Evolutionary conservation across 2,329 filamentous ascomycete genomes (phyloP).

Genomic region (Fonsecaea erecta): DNA sequence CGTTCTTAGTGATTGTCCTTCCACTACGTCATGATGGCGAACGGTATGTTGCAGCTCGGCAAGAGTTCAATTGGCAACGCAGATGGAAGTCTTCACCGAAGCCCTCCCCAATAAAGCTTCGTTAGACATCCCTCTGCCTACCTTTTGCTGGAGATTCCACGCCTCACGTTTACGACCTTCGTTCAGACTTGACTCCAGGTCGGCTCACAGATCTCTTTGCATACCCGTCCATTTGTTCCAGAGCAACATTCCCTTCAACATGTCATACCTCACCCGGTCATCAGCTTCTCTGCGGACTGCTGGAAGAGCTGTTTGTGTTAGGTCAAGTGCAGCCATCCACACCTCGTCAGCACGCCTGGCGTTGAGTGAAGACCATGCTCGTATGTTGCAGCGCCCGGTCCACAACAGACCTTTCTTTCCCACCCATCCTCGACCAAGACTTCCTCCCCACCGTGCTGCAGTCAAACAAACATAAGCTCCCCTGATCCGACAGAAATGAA

Average conservation of each 20-base stretch:
- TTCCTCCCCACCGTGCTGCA: background rate
- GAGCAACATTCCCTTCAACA: constrained; percentile 4
- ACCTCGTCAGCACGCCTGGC: constrained; percentile 27
- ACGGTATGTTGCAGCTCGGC: background rate
- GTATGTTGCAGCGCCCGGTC: constrained; percentile 10
- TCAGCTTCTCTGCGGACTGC: constrained; percentile 23
- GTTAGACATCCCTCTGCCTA: background rate
- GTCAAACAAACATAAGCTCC: background rate
- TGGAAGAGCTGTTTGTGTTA: constrained; percentile 14
- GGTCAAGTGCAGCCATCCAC: constrained; percentile 29
- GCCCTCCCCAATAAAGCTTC: background rate
- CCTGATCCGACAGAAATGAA: background rate
- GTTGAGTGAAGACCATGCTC: constrained; percentile 30
- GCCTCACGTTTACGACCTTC: background rate
- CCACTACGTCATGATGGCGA: constrained; percentile 2
- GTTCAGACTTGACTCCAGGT: background rate
- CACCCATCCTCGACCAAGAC: background rate
- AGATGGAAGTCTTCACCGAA: background rate
- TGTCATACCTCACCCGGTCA: constrained; percentile 30
- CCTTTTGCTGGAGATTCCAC: background rate
- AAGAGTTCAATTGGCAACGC: background rate
- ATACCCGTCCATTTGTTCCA: background rate
- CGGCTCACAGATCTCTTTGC: constrained; percentile 1
- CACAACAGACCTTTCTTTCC: background rate
- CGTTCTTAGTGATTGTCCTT: background rate